These are phyloP conservation scores for Kodamaea restingae DNA, from an alignment of 805 yeast genomes.

Conservation along the genomic window DNA sequence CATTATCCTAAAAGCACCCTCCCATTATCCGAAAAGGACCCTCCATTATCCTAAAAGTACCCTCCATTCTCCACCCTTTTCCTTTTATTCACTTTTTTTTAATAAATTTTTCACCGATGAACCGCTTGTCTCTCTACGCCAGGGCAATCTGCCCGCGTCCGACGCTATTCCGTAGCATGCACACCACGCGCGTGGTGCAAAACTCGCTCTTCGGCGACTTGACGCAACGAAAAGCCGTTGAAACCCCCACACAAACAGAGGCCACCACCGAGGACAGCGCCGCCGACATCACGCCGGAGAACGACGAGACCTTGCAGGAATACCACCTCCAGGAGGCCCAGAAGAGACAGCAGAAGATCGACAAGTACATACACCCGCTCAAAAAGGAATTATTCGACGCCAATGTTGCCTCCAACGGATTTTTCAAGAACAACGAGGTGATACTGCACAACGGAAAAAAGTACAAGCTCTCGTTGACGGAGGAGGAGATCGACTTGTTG, in stretches of 20 bases:
- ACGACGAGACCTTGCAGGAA: slow-evolving; percentile 43
- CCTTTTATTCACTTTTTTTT: too few relatives aligned
- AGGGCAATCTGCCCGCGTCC: background rate
- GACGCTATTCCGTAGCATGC: slow-evolving; percentile 6
- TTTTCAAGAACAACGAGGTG: slow-evolving; percentile 60
- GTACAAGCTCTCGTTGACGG: slow-evolving; percentile 55
- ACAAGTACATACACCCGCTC: slow-evolving; percentile 65
- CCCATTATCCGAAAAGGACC: too few relatives aligned
- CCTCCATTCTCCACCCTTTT: too few relatives aligned
- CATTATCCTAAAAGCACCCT: too few relatives aligned
- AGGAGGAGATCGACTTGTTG: slow-evolving; percentile 66
- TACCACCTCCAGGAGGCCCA: slow-evolving; percentile 44
- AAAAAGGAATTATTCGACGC: slow-evolving; percentile 60
- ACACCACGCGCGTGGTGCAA: slow-evolving; percentile 9
- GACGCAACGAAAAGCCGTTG: slow-evolving; percentile 17
- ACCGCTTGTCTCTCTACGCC: background rate
- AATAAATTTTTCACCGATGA: background rate
- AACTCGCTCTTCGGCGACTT: slow-evolving; percentile 30
- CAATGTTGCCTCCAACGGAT: slow-evolving; percentile 60
- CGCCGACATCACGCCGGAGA: slow-evolving; percentile 22
- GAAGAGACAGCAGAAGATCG: slow-evolving; percentile 42
- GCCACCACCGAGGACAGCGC: slow-evolving; percentile 11
- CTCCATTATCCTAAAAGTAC: too few relatives aligned
- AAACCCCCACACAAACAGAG: slow-evolving; percentile 9
- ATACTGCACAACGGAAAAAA: slow-evolving; percentile 42